Evolutionary conservation across 1,139 yeast genomes (phyloP).

Genomic region (Nakaseomyces bracarensis): DNA sequence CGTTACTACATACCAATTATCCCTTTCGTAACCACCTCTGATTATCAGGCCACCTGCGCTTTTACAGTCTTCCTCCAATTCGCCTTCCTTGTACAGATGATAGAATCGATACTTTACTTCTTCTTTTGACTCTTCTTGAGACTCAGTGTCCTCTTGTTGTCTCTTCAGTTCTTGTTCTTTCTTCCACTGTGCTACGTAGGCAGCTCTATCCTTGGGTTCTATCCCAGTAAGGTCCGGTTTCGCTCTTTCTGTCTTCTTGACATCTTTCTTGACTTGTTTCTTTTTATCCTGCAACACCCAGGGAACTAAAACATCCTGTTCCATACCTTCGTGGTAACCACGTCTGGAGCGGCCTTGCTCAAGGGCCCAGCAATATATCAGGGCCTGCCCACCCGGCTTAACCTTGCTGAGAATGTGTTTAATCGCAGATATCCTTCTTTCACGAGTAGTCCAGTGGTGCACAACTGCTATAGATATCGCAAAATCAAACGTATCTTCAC

Average conservation of each 20-base stretch:
- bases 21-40: slow-evolving; percentile 78
- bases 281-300: slow-evolving; percentile 66
- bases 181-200: slow-evolving; percentile 26
- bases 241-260: slow-evolving; percentile 14
- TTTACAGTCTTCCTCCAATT: slow-evolving; percentile 58
- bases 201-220: slow-evolving; percentile 26
- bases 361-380: slow-evolving; percentile 92
- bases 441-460: slow-evolving; percentile 85
- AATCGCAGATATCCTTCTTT: slow-evolving; percentile 70
- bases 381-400: slow-evolving; percentile 52
- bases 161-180: slow-evolving; percentile 17
- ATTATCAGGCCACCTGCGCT: slow-evolving; percentile 61
- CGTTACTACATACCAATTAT: slow-evolving; percentile 83
- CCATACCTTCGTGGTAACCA: slow-evolving; percentile 84
- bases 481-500: slow-evolving; percentile 57
- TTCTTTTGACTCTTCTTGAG: slow-evolving; percentile 16
- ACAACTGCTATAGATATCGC: slow-evolving; percentile 94
- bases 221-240: slow-evolving; percentile 26
- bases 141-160: slow-evolving; percentile 14
- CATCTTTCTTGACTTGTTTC: slow-evolving; percentile 17
- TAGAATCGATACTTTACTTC: slow-evolving; percentile 72
- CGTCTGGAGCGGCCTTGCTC: slow-evolving; percentile 82
- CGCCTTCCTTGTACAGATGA: slow-evolving; percentile 79
- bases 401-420: slow-evolving; percentile 55
- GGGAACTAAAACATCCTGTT: slow-evolving; percentile 89